These are phyloP conservation scores for Cydonia oblonga DNA, from an alignment of 331 rosid species.

Conservation along the genomic window DNA sequence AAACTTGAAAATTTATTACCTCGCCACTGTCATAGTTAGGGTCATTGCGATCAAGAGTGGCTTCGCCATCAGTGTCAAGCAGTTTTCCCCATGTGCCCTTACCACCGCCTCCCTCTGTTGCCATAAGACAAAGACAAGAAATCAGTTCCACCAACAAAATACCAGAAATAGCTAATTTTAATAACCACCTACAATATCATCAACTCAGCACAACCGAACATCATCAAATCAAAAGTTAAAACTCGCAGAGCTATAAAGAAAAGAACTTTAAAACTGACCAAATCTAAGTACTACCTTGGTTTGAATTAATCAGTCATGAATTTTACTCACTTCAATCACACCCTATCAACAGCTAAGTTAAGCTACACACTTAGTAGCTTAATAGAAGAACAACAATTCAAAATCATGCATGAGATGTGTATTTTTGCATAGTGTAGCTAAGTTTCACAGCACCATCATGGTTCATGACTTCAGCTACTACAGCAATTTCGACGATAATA, in stretches of 20 bases:
- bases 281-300: not conserved
- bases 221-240: not conserved
- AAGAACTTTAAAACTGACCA: not conserved
- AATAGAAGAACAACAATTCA: too few species aligned
- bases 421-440: too few species aligned
- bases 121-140: conserved; percentile 2
- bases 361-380: too few species aligned
- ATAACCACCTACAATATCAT: not conserved
- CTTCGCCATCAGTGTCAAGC: conserved; percentile 52
- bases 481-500: too few species aligned
- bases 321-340: too few species aligned
- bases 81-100: conserved; percentile 91
- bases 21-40: conserved; percentile 90
- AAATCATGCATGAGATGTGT: too few species aligned
- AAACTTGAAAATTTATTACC: conserved; percentile 24
- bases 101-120: conserved; percentile 80
- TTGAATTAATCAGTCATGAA: too few species aligned
- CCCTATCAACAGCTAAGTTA: too few species aligned
- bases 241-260: not conserved
- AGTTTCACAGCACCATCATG: too few species aligned
- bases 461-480: too few species aligned
- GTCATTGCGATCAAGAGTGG: conserved; percentile 63
- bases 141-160: not conserved
- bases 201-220: not conserved
- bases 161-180: not conserved